Percentiles rank a stretch among this genome's conserved stretches.
These are phyloP conservation scores for Fraxinus albicans DNA, from an alignment of 305 asterid species.

Conservation along the genomic window DNA sequence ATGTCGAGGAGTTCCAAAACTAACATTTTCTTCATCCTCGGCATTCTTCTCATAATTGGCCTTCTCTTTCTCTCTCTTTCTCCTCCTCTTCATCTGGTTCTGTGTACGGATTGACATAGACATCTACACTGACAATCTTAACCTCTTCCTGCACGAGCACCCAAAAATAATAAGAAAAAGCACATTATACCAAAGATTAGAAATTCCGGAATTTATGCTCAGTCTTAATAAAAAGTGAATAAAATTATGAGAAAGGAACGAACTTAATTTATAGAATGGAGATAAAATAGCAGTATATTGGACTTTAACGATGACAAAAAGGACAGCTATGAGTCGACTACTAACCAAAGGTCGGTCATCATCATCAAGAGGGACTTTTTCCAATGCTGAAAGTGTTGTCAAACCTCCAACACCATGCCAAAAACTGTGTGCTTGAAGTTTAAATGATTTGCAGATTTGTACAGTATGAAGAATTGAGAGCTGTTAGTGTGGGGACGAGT, in stretches of 20 bases:
- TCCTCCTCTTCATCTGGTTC: constrained; percentile 78
- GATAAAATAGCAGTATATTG: constrained; percentile 6
- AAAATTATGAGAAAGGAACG: neutral
- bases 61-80: constrained; percentile 45
- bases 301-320: constrained; percentile 1
- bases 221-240: neutral
- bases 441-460: constrained; percentile 92
- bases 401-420: constrained; percentile 91
- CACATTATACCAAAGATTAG: constrained; percentile 13
- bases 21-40: constrained; percentile 73
- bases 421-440: constrained; percentile 91
- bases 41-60: constrained; percentile 44
- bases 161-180: neutral
- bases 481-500: constrained; percentile 95
- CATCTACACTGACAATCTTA: constrained; percentile 71
- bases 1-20: constrained; percentile 26
- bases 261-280: neutral
- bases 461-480: constrained; percentile 90
- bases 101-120: constrained; percentile 79
- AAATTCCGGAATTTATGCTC: neutral
- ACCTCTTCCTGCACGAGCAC: constrained; percentile 69
- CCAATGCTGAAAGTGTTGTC: constrained; percentile 81
- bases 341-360: constrained; percentile 83
- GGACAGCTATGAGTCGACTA: constrained; percentile 13
- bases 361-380: constrained; percentile 83